Evolutionary conservation across 148 eudicot species (phyloP).

Genomic region (Rheum nobile): DNA sequence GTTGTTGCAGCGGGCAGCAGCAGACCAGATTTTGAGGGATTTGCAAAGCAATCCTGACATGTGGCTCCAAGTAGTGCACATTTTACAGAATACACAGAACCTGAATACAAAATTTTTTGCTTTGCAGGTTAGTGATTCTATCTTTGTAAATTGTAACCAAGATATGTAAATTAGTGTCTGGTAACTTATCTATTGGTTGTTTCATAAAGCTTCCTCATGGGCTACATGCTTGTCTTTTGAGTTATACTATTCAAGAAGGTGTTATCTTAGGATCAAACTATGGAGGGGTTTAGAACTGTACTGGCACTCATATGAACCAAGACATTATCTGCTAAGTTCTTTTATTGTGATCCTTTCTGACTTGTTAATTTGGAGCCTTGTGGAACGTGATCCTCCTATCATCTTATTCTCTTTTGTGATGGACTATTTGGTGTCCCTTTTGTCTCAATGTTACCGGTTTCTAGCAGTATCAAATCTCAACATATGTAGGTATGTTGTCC

Average conservation of each 20-base stretch:
- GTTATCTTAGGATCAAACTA: neutral
- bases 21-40: conserved; percentile 84
- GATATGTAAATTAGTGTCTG: neutral
- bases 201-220: neutral
- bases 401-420: neutral
- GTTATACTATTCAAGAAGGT: neutral
- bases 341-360: neutral
- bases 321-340: neutral
- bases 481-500: too few relatives aligned
- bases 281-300: neutral
- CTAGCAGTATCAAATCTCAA: neutral
- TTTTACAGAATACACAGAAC: conserved; percentile 72
- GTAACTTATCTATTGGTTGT: neutral
- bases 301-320: neutral
- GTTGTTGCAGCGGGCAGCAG: conserved; percentile 70
- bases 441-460: neutral
- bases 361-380: neutral
- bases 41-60: conserved; percentile 87
- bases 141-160: neutral
- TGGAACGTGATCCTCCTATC: neutral
- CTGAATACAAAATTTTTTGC: conserved; percentile 90
- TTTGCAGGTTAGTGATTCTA: conserved; percentile 55
- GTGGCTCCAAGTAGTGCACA: conserved; percentile 99
- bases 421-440: neutral
- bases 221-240: neutral